Evolutionary conservation across 148 eudicot species (phyloP).

Genomic region (Rhododendron kiyosumense): DNA sequence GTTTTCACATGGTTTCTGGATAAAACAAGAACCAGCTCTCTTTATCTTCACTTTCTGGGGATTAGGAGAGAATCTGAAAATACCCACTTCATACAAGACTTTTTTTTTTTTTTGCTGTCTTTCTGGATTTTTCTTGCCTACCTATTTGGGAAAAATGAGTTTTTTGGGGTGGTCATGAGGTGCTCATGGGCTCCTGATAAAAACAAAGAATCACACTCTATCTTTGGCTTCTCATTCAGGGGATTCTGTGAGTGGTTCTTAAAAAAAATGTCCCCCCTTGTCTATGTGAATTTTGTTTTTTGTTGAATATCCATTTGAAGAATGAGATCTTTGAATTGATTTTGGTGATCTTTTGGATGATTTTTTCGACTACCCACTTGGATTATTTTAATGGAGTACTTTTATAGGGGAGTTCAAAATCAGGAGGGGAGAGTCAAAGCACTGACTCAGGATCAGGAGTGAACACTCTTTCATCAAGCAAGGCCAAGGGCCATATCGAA

Average conservation of each 20-base stretch:
- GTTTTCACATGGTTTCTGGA: constrained; percentile 4
- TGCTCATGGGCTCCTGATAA: background rate
- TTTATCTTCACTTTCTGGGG: background rate
- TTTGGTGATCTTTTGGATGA: background rate
- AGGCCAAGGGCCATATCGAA: constrained; percentile 41
- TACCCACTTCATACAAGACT: constrained; percentile 10
- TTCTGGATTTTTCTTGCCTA: constrained; percentile 4
- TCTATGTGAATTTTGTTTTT: background rate
- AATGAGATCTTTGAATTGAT: constrained; percentile 3
- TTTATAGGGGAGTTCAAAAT: constrained; percentile 65
- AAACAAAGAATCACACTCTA: background rate
- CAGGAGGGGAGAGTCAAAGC: constrained; percentile 33
- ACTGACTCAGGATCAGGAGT: constrained; percentile 83
- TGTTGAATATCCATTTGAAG: constrained; percentile 14
- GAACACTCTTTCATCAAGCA: constrained; percentile 54
- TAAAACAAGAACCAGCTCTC: background rate
- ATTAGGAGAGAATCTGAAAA: background rate
- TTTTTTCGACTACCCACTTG: constrained; percentile 13
- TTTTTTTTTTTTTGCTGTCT: background rate
- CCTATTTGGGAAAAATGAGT: background rate
- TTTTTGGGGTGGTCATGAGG: background rate
- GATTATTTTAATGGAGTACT: background rate
- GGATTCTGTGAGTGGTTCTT: background rate
- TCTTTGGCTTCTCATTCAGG: background rate
- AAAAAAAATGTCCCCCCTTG: background rate